These are phyloP conservation scores for Sherardia arvensis DNA, from an alignment of 257 asterid genomes.

Conservation along the genomic window DNA sequence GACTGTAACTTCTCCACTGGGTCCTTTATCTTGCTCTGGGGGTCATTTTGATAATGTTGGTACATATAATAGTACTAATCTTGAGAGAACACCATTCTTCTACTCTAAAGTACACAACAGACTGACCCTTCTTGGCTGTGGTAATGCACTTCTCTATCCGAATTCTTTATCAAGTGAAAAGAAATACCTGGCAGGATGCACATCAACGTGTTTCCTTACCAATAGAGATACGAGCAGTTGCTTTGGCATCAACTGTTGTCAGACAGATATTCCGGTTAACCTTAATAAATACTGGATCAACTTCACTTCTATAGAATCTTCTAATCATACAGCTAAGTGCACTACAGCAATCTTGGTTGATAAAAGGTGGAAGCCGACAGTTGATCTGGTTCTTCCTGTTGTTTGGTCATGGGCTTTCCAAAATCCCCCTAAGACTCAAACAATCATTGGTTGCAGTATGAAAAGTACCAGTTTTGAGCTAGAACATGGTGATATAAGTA, in stretches of 20 bases:
- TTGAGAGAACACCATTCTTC: conserved; percentile 11
- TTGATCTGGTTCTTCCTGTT: conserved; percentile 8
- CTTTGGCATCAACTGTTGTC: conserved; percentile 22
- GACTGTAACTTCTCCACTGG: neutral
- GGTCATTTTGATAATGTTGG: neutral
- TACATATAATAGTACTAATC: neutral
- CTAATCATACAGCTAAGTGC: neutral
- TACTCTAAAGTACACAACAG: conserved; percentile 9
- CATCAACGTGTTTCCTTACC: conserved; percentile 5
- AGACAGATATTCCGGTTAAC: conserved; percentile 15
- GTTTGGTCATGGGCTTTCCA: conserved; percentile 17
- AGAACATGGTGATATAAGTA: neutral
- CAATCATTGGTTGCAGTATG: neutral
- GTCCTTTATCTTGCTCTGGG: neutral
- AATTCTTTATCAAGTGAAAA: neutral
- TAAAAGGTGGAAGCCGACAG: conserved; percentile 12
- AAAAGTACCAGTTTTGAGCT: neutral
- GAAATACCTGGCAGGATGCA: conserved; percentile 14
- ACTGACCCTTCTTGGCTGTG: conserved; percentile 19
- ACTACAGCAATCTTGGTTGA: conserved; percentile 17
- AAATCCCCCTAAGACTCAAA: neutral
- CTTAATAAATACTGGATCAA: conserved; percentile 6
- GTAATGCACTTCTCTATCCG: conserved; percentile 14
- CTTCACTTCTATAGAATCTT: neutral
- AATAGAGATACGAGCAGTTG: conserved; percentile 9